phyloP scores from a whole-genome alignment of 2,329 filamentous ascomycete genomes.

The Tolypocladium ovalisporum region DNA sequence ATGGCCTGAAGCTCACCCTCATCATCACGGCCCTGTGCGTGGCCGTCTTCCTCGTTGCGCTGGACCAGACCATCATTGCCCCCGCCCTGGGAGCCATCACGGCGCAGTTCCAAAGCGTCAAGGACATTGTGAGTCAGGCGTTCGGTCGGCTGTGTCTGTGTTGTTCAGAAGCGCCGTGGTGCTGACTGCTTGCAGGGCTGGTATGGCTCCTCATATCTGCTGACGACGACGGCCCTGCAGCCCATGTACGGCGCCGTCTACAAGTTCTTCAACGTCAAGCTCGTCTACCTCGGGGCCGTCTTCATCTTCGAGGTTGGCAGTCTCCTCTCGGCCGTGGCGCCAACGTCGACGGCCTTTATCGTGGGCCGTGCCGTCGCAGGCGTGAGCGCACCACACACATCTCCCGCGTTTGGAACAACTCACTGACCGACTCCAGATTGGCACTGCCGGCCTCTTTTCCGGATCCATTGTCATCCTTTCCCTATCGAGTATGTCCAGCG shows the following conservation, averaged over 20 bases:
- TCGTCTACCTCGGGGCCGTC: conserved; percentile 29
- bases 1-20: conserved; percentile 25
- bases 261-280: conserved; percentile 38
- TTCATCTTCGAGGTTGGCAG: conserved; percentile 34
- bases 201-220: conserved; percentile 38
- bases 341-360: conserved; percentile 36
- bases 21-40: conserved; percentile 34
- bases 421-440: conserved; percentile 22
- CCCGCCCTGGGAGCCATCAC: conserved; percentile 43
- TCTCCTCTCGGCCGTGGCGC: conserved; percentile 31
- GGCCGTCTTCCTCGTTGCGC: conserved; percentile 36
- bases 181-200: conserved; percentile 24
- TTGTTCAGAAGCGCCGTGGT: no score
- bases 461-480: conserved; percentile 37
- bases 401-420: not conserved
- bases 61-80: conserved; percentile 41
- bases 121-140: conserved; percentile 27
- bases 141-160: not conserved
- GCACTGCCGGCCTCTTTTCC: conserved; percentile 38
- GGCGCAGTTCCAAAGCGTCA: conserved; percentile 28
- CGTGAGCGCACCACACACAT: conserved; percentile 11
- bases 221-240: conserved; percentile 37
- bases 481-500: conserved; percentile 22
- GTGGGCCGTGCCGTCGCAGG: conserved; percentile 41
- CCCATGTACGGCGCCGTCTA: conserved; percentile 39